A percentile compares a stretch with the other conserved stretches of the same genome.
Evolutionary conservation across 352 stramenopile species (phyloP).

Genomic region (Phytophthora pinifolia): DNA sequence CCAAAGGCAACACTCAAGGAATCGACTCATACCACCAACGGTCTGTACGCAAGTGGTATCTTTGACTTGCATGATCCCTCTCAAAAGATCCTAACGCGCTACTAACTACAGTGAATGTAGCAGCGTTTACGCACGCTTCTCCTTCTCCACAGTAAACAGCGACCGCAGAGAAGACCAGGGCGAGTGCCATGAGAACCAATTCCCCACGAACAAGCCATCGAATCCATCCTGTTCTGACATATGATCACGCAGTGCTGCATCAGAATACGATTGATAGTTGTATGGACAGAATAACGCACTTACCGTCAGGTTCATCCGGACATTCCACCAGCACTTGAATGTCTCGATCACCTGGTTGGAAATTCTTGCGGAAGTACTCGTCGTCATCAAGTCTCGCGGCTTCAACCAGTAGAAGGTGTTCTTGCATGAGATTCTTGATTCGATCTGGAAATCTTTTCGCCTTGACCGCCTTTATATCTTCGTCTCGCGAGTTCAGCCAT

Average conservation of each 20-base stretch:
- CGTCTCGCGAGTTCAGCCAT: constrained; percentile 23
- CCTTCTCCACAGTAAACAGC: constrained; percentile 26
- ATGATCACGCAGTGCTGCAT: constrained; percentile 27
- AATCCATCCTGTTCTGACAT: constrained; percentile 30
- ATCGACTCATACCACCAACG: constrained; percentile 29
- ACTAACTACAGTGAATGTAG: constrained; percentile 27
- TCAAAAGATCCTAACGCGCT: constrained; percentile 22
- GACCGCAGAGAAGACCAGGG: constrained; percentile 28
- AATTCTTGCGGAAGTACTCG: constrained; percentile 14
- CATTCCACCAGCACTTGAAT: constrained; percentile 31
- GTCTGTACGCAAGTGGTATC: constrained; percentile 30
- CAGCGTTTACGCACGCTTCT: constrained; percentile 22
- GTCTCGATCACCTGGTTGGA: constrained; percentile 15
- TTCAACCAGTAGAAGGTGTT: too few relatives aligned
- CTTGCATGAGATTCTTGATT: constrained; percentile 29
- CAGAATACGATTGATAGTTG: constrained; percentile 8
- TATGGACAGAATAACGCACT: constrained; percentile 25
- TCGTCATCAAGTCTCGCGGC: too few relatives aligned
- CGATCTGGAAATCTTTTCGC: constrained; percentile 15
- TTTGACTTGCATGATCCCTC: constrained; percentile 23
- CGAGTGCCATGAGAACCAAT: constrained; percentile 26
- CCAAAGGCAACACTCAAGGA: constrained; percentile 24
- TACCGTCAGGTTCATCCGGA: constrained; percentile 18
- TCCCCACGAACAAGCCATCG: constrained; percentile 21
- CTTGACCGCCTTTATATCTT: constrained; percentile 14